Evolutionary conservation across 345 rosid genomes (phyloP), one percentile per base, ranked within the genome.

Genomic region (Pelargonium nanum): DNA sequence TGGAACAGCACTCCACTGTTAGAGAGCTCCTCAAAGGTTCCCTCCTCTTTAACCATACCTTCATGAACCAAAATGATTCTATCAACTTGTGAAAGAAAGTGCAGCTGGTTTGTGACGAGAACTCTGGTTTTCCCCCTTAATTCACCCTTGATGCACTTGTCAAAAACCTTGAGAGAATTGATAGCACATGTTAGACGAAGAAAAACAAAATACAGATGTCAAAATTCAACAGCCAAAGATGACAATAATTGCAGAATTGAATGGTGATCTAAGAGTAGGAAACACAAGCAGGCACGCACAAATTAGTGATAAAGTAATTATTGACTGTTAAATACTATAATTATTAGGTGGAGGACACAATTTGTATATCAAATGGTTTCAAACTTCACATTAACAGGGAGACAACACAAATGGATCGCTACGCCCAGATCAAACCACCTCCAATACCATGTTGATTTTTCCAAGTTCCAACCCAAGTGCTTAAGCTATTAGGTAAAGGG

Each of bases 91-190:
- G 99, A 89, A 51, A 93, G 91, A 70, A 93, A 93, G 75, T 93
- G 99, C 66, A 93, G 85, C 75, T 93, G 99, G 83, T 93, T 93
- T 55, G 99, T 93, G 72, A 93, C 99, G 71, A 93, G 99, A 75
- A 93, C 96, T 72, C 99, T 84, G 4, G 99, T 93, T 77, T 79
- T 93, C 66, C 76, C 74, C 58, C 75, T 70, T 63, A 93, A 77
- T 73, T 87, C 99, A 70, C 86, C 87, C 79, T 81, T 85, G 63
- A 93, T 76, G 71, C 97, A 93, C 77, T 79, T 87, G 66, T 93
- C 99, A 74, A 93, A 93, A 60, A 93, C 99, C 99, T 93, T 72
- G 64, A 70, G 30, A 70, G 54, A 45, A 59, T 50, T 23, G 55
- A 19, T 28, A 28, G 60, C 26, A 34, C 25, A 60, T 26, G 40